Evolutionary conservation across 441 rosid genomes (phyloP).

Genomic region (Eutrema salsugineum): DNA sequence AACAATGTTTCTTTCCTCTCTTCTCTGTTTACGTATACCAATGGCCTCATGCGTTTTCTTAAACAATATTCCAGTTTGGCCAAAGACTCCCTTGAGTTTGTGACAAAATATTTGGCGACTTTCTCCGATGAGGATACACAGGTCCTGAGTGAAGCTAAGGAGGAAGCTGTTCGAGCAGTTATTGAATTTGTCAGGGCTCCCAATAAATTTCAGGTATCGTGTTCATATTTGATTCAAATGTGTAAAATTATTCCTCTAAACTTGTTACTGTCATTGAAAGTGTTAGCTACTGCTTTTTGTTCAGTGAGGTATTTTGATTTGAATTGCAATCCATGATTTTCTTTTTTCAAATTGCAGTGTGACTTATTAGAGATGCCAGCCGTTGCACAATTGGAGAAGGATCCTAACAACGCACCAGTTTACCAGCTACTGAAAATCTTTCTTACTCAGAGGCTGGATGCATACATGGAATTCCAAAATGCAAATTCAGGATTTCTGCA

Average conservation of each 20-base stretch:
- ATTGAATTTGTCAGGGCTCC: constrained; percentile 90
- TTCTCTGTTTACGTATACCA: not conserved
- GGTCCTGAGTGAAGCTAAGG: constrained; percentile 75
- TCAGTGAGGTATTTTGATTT: not conserved
- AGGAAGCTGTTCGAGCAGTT: constrained; percentile 74
- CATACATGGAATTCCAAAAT: constrained; percentile 74
- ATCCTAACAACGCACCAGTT: constrained; percentile 59
- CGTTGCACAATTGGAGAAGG: constrained; percentile 79
- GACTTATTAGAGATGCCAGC: constrained; percentile 93
- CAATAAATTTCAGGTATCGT: constrained; percentile 74
- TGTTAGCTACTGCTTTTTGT: not conserved
- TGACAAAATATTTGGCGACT: constrained; percentile 82
- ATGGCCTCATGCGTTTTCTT: not conserved
- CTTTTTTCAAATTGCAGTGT: constrained; percentile 51
- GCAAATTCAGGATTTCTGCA: constrained; percentile 61
- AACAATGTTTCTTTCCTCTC: not conserved
- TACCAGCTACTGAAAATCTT: constrained; percentile 86
- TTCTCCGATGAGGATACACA: constrained; percentile 73
- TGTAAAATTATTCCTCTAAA: not conserved
- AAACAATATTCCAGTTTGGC: constrained; percentile 48
- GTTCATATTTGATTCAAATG: not conserved
- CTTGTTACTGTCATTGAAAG: not conserved
- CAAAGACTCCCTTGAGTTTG: constrained; percentile 73
- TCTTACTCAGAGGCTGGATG: constrained; percentile 71
- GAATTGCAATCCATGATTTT: constrained; percentile 9